Base-by-base conservation (phyloP, 2,329 filamentous ascomycete species). In the Aspergillus novoparasiticus region DNA sequence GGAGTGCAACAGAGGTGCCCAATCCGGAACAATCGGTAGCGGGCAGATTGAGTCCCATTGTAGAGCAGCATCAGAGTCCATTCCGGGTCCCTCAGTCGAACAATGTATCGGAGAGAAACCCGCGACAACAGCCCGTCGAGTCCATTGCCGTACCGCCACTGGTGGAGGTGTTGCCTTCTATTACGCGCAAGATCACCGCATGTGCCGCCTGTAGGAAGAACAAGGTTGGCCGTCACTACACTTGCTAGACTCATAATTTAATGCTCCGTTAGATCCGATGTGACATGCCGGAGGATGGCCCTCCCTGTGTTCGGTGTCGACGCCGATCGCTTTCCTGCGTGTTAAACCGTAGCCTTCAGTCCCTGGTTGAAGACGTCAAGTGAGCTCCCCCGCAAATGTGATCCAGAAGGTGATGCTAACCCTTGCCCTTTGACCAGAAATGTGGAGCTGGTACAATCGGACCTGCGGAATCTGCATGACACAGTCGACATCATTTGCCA, bases 221-320 rank as follows among this genome's bases (percentile, higher is more conserved):
- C 19, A 41, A 41, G 39, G 39, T 41, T n/a, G 2, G 39, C 8
- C 16, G 6, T 41, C n/a, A 8, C 16, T 41, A 3, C 39, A 41
- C 16, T 41, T n/a, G 16, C 19, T 41, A 9, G 19, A 9, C 19
- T 8, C 39, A 8, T 6, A n/a, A n/a, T 8, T 8, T 41, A 41
- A 41, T n/a, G 16, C 19, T 10, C 16, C 39, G 16, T n/a, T 41
- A 84, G 75, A 78, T 78, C 64, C 82, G 82, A 74, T 83, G 82
- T 71, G 78, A 83, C 32, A 83, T 84, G 81, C 67, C 67, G 11
- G 75, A 78, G 16, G 39, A 41, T 58, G 79, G 80, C 11, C 81
- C 82, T 43, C 82, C 82, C 2, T 84, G 82, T 67, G 78, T 78
- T 59, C 72, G 82, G 58, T 84, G 82, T 67, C 73, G 78, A 57